These are phyloP conservation scores for Chaetomium fimeti DNA, from an alignment of 495 filamentous ascomycete species.

Conservation along the genomic window DNA sequence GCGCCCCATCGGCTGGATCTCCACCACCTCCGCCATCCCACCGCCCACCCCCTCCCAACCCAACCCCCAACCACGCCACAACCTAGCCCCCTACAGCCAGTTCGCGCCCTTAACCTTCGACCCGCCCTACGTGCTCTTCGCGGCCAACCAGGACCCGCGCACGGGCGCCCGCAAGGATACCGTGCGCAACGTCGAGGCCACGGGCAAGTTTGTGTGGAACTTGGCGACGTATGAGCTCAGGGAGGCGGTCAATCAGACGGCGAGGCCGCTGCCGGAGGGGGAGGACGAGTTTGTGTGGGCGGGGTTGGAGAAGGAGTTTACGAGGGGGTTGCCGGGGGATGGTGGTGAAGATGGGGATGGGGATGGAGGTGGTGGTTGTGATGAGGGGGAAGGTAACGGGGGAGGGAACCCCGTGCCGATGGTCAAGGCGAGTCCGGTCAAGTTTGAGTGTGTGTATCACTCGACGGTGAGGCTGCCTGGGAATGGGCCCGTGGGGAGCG, in stretches of 20 bases:
- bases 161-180: background rate
- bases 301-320: constrained; percentile 1
- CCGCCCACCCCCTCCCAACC: background rate
- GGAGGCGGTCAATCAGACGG: background rate
- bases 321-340: background rate
- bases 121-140: constrained; percentile 6
- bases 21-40: background rate
- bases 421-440: background rate
- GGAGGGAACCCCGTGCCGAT: background rate
- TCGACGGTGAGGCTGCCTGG: background rate
- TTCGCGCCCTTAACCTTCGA: background rate
- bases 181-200: constrained; percentile 1
- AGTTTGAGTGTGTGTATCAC: constrained; percentile 5
- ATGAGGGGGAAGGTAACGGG: background rate
- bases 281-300: background rate
- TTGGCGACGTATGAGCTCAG: background rate
- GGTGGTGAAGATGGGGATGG: no score
- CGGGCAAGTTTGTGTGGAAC: constrained; percentile 3
- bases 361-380: no score
- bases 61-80: background rate
- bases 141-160: background rate
- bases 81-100: constrained; percentile 6
- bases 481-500: background rate
- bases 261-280: background rate
- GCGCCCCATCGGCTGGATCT: constrained; percentile 10